Percentiles rank a stretch among this genome's conserved stretches.
Conservation (phyloP, 371 early-diverging fungal genomes). For the Mucor racemosus region DNA sequence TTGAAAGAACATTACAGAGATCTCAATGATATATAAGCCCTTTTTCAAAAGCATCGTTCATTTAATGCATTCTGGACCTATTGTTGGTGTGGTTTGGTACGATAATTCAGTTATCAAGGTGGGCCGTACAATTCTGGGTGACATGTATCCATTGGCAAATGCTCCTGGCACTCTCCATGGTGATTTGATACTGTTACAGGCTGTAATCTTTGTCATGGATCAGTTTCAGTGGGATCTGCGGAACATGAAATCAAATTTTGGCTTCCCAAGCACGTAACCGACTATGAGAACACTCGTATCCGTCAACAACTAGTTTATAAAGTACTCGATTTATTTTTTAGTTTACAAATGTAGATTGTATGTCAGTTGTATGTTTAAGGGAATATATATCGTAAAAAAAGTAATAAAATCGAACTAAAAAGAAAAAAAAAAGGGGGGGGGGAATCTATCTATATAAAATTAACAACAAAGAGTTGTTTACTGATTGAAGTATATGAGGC, state of each 20-base stretch:
- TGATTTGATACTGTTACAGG: conserved; percentile 82
- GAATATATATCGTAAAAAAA: neutral
- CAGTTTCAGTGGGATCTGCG: conserved; percentile 96
- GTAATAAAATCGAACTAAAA: neutral
- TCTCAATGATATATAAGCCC: conserved; percentile 85
- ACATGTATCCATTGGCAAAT: conserved; percentile 90
- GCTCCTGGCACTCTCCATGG: conserved; percentile 99
- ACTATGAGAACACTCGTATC: neutral
- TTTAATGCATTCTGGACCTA: conserved; percentile 87
- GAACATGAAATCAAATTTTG: conserved; percentile 97
- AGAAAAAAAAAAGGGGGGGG: neutral
- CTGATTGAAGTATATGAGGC: conserved; percentile 55
- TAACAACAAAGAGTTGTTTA: neutral
- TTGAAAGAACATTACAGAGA: conserved; percentile 97
- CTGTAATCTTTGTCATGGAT: conserved; percentile 98
- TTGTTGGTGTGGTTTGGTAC: conserved; percentile 92
- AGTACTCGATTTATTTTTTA: neutral
- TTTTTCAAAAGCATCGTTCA: conserved; percentile 95
- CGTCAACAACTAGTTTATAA: neutral
- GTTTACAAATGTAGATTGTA: neutral
- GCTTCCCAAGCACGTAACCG: conserved; percentile 68
- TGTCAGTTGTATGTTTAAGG: neutral
- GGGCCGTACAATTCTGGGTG: conserved; percentile 96
- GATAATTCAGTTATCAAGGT: conserved; percentile 97
- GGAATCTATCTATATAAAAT: conserved; percentile 1